Conservation (phyloP, 371 early-diverging fungal genomes). For the Mucor plumbeus region DNA sequence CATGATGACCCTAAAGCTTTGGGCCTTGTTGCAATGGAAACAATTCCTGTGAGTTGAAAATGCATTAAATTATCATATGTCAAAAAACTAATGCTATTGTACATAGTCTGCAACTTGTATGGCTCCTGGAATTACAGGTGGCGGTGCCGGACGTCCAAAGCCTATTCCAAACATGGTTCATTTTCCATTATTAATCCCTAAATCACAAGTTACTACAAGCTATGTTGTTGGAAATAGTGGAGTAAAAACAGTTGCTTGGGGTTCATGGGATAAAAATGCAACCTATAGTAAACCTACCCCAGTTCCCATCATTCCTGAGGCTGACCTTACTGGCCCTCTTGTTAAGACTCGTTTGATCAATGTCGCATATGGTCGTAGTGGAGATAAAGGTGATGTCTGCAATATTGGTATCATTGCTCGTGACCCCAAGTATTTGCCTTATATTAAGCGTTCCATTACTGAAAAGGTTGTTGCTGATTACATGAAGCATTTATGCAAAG, state of each 20-base stretch:
- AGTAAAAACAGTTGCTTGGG: conserved; percentile 36
- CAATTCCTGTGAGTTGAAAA: conserved; percentile 61
- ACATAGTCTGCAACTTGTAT: conserved; percentile 72
- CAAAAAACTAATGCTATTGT: neutral
- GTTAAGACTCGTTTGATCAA: conserved; percentile 63
- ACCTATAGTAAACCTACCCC: conserved; percentile 28
- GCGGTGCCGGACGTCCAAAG: conserved; percentile 68
- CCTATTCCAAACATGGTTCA: conserved; percentile 72
- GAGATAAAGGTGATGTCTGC: conserved; percentile 78
- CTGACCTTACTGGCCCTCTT: conserved; percentile 23
- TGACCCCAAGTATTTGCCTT: conserved; percentile 63
- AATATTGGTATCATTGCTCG: conserved; percentile 77
- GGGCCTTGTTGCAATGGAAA: conserved; percentile 65
- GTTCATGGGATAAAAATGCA: conserved; percentile 34
- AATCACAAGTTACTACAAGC: conserved; percentile 49
- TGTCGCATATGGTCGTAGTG: conserved; percentile 73
- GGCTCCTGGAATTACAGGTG: conserved; percentile 76
- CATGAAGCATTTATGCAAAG: conserved; percentile 70
- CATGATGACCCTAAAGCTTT: conserved; percentile 66
- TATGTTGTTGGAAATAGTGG: conserved; percentile 48
- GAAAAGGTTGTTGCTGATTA: conserved; percentile 58
- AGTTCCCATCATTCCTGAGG: conserved; percentile 38
- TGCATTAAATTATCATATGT: no score
- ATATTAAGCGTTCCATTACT: conserved; percentile 47
- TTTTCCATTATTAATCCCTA: conserved; percentile 68